Evolutionary conservation across 73 alveolate species (phyloP).

Genomic region (Paramecium biaurelia): DNA sequence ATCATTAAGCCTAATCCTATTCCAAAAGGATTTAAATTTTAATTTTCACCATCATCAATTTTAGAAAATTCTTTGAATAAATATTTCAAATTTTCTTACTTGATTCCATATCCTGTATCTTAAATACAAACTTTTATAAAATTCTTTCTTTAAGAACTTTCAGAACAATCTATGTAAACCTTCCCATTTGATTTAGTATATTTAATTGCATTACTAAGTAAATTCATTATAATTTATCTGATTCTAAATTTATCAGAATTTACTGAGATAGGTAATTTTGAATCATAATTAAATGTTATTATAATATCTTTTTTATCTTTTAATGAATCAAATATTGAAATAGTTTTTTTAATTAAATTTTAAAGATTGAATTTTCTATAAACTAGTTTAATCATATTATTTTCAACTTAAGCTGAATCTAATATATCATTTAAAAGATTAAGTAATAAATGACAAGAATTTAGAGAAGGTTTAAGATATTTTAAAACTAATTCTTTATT

Average conservation of each 20-base stretch:
- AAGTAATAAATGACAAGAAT: constrained; percentile 37
- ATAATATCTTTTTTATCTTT: constrained; percentile 23
- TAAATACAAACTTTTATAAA: neutral
- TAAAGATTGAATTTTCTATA: constrained; percentile 14
- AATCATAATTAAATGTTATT: constrained; percentile 30
- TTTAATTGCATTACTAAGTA: constrained; percentile 62
- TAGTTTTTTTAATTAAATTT: constrained; percentile 46
- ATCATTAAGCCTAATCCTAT: constrained; percentile 52
- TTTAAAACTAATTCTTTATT: neutral
- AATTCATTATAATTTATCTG: constrained; percentile 46
- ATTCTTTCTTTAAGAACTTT: neutral
- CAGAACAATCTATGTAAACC: neutral
- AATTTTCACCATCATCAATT: neutral
- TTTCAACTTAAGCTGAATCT: constrained; percentile 58
- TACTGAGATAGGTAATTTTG: neutral
- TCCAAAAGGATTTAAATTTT: constrained; percentile 35
- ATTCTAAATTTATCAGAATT: constrained; percentile 56
- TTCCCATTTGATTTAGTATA: constrained; percentile 36
- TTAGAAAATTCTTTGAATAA: constrained; percentile 41
- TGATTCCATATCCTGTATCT: constrained; percentile 58
- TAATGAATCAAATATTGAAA: neutral
- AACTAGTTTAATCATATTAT: constrained; percentile 3
- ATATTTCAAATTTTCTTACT: constrained; percentile 22
- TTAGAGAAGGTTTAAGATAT: constrained; percentile 51
- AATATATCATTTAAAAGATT: constrained; percentile 61